phyloP scores from a whole-genome alignment of 768 basidiomycete species.

The Kwoniella botswanensis region DNA sequence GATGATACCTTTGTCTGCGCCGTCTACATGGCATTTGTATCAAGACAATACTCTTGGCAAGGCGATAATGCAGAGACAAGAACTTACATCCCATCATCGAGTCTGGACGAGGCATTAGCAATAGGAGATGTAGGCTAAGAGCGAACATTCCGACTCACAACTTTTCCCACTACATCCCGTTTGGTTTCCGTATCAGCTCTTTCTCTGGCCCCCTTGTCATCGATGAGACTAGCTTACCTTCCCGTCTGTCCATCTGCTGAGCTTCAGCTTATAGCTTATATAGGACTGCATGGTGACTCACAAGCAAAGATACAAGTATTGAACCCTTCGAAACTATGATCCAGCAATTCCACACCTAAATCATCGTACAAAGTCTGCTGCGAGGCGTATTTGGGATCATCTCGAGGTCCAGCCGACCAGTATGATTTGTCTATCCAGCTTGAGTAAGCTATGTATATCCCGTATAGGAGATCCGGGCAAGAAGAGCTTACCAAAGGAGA shows the following conservation, averaged over 20 bases:
- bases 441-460: neutral
- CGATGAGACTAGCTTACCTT: slow-evolving; percentile 30
- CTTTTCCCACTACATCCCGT: slow-evolving; percentile 47
- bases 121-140: neutral
- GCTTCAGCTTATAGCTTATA: slow-evolving; percentile 21
- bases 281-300: slow-evolving; percentile 63
- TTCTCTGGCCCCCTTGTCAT: neutral
- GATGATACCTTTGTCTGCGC: slow-evolving; percentile 95
- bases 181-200: slow-evolving; percentile 24
- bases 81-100: slow-evolving; percentile 61
- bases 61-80: slow-evolving; percentile 24
- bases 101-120: slow-evolving; percentile 45
- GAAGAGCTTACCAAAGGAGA: slow-evolving; percentile 68
- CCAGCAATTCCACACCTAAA: slow-evolving; percentile 88
- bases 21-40: slow-evolving; percentile 64
- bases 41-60: neutral
- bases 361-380: slow-evolving; percentile 95
- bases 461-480: no score
- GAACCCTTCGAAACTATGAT: slow-evolving; percentile 94
- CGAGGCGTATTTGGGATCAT: slow-evolving; percentile 88
- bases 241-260: slow-evolving; percentile 54
- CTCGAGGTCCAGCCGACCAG: slow-evolving; percentile 89
- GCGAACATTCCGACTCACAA: slow-evolving; percentile 33
- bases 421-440: slow-evolving; percentile 78
- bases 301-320: slow-evolving; percentile 99